These are phyloP conservation scores for Lachnellula occidentalis DNA, from an alignment of 2,329 filamentous ascomycete genomes.

Conservation along the genomic window DNA sequence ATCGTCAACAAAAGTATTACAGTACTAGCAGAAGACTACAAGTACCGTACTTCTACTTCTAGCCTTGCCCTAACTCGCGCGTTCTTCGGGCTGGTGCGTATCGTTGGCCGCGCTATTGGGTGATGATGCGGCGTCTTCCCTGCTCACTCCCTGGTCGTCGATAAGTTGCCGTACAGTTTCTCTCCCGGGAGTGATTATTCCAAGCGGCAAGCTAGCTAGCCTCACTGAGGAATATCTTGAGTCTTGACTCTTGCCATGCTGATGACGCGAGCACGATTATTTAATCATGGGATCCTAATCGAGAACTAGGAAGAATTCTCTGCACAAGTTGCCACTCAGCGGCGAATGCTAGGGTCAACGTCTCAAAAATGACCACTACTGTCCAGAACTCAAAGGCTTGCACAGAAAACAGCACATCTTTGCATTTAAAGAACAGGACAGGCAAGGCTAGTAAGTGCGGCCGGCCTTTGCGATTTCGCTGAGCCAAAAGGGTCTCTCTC, in stretches of 20 bases:
- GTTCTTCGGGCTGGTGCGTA: slow-evolving; percentile 1
- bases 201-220: too few relatives aligned
- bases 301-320: not conserved
- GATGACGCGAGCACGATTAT: not conserved
- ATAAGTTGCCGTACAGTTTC: not conserved
- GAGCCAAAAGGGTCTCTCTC: not conserved
- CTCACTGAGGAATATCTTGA: not conserved
- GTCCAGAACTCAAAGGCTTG: not conserved
- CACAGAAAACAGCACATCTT: not conserved
- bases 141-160: not conserved
- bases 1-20: too few relatives aligned
- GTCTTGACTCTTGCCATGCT: not conserved
- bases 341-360: not conserved
- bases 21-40: too few relatives aligned
- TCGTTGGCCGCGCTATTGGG: not conserved
- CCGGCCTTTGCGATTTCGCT: not conserved
- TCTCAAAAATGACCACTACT: not conserved
- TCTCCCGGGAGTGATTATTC: not conserved
- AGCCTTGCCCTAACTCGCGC: not conserved
- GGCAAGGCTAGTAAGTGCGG: not conserved
- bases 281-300: too few relatives aligned
- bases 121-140: not conserved
- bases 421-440: not conserved
- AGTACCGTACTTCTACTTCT: too few relatives aligned
- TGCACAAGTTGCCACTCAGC: not conserved